These are phyloP conservation scores for Elsinoe necatrix DNA, from an alignment of 2,329 filamentous ascomycete species.

Conservation along the genomic window DNA sequence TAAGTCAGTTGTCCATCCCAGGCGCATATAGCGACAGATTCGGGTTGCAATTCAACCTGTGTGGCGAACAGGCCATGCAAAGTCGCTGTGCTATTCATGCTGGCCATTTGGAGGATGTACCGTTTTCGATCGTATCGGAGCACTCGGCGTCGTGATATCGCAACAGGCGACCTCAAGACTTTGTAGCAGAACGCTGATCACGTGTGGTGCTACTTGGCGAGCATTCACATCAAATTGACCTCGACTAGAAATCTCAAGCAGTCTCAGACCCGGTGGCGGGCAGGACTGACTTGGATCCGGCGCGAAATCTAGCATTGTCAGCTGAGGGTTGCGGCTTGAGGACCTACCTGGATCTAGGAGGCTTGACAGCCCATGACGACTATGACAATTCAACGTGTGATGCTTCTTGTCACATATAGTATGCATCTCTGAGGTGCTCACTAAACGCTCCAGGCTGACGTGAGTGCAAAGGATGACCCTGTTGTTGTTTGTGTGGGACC, in stretches of 20 bases:
- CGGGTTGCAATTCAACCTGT: slow-evolving; percentile 7
- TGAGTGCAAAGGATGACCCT: no score
- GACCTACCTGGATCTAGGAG: not conserved
- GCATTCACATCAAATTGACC: no score
- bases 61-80: not conserved
- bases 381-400: not conserved
- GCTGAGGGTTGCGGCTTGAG: not conserved
- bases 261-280: not conserved
- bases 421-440: no score
- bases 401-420: no score
- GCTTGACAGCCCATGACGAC: not conserved
- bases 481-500: no score
- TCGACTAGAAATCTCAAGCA: not conserved
- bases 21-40: slow-evolving; percentile 23
- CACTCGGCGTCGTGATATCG: not conserved
- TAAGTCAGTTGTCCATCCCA: slow-evolving; percentile 26
- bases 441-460: no score
- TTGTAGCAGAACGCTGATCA: no score
- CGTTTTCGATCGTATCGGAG: not conserved
- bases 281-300: not conserved
- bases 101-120: not conserved
- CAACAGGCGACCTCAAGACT: no score
- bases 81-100: not conserved
- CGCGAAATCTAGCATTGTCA: not conserved
- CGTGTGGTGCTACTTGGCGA: no score